Evolutionary conservation across 2,329 filamentous ascomycete species (phyloP).

Genomic region (Fusarium sp.): DNA sequence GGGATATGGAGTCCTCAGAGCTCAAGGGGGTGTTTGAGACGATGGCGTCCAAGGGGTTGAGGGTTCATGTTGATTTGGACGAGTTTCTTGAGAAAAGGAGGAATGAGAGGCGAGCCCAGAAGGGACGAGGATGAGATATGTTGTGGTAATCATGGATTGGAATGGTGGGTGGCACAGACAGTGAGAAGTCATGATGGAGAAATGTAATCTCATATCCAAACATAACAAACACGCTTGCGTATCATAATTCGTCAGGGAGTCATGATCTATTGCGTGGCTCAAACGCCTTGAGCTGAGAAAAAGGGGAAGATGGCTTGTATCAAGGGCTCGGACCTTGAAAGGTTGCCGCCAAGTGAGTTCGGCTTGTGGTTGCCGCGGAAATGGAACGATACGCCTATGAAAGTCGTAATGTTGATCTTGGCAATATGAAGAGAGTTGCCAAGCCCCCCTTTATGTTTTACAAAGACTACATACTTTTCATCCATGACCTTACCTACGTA

Average conservation of each 20-base stretch:
- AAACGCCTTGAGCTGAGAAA: background rate
- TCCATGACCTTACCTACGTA: background rate
- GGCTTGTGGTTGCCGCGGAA: background rate
- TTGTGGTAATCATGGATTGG: background rate
- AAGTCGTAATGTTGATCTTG: background rate
- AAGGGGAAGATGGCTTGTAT: background rate
- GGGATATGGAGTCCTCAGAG: conserved; percentile 59
- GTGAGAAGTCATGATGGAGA: background rate
- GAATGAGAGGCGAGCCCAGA: conserved; percentile 20
- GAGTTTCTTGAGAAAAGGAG: conserved; percentile 55
- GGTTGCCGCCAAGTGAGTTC: background rate
- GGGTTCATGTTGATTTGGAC: conserved; percentile 63
- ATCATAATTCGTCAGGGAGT: background rate
- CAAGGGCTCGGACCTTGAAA: background rate
- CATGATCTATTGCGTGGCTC: background rate
- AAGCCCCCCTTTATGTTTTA: background rate
- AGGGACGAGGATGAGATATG: background rate
- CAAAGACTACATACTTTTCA: background rate
- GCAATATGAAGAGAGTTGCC: background rate
- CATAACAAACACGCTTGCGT: background rate
- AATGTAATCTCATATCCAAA: background rate
- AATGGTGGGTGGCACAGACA: background rate
- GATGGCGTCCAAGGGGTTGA: conserved; percentile 60
- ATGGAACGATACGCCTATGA: background rate
- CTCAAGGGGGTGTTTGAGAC: conserved; percentile 60